Conservation (phyloP, 805 yeast genomes). For the Allodekkera sacchari region DNA sequence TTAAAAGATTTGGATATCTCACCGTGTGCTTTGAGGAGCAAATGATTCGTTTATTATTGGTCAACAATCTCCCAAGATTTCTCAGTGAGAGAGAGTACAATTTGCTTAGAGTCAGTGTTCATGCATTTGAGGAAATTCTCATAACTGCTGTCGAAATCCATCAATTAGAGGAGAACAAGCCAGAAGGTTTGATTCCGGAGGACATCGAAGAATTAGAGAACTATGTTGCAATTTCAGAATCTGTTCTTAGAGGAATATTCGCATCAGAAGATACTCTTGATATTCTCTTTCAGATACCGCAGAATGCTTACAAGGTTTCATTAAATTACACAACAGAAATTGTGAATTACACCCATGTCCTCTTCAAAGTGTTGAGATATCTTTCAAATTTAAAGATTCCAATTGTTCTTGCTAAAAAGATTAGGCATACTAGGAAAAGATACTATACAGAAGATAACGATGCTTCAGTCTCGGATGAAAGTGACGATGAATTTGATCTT, state of each 20-base stretch:
- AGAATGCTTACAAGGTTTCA: slow-evolving; percentile 54
- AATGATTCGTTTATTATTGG: slow-evolving; percentile 4
- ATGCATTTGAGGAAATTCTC: slow-evolving; percentile 58
- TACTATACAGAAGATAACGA: slow-evolving; percentile 17
- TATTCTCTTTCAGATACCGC: slow-evolving; percentile 50
- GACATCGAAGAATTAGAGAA: slow-evolving; percentile 38
- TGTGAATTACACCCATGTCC: slow-evolving; percentile 55
- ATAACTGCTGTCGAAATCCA: slow-evolving; percentile 31
- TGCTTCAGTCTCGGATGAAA: slow-evolving; percentile 13
- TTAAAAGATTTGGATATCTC: slow-evolving; percentile 15
- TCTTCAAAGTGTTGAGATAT: slow-evolving; percentile 60
- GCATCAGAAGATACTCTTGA: slow-evolving; percentile 53
- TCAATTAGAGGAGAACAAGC: slow-evolving; percentile 26
- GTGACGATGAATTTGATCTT: slow-evolving; percentile 16
- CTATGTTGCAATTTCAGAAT: slow-evolving; percentile 23
- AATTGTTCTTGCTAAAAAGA: slow-evolving; percentile 16
- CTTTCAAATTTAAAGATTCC: slow-evolving; percentile 45
- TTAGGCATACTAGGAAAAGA: slow-evolving; percentile 5
- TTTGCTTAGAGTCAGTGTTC: slow-evolving; percentile 61
- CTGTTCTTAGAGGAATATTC: slow-evolving; percentile 51
- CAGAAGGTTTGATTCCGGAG: slow-evolving; percentile 31
- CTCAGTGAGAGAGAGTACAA: slow-evolving; percentile 40
- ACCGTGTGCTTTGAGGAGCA: slow-evolving; percentile 5
- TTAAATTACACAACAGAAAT: slow-evolving; percentile 51
- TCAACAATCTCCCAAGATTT: slow-evolving; percentile 28